Evolutionary conservation across 192 early-diverging fungal genomes (phyloP).

Genomic region (Chytriomyces sp.): DNA sequence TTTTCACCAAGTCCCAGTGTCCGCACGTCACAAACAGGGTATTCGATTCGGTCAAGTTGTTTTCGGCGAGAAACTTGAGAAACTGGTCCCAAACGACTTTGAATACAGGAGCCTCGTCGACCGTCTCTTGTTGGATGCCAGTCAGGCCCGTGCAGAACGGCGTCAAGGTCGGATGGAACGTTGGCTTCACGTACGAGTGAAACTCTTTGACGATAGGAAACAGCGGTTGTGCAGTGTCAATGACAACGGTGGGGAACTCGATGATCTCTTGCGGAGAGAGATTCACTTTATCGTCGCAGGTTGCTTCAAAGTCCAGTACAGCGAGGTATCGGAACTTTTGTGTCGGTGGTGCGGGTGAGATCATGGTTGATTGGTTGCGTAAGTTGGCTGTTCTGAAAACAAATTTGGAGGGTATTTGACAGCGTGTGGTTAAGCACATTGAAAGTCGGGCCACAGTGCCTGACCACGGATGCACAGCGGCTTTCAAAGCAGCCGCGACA

Average conservation of each 20-base stretch:
- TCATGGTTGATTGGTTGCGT: neutral
- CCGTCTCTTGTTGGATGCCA: constrained; percentile 69
- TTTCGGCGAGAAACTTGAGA: constrained; percentile 37
- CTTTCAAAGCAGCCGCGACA: too few relatives aligned
- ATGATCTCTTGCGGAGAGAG: constrained; percentile 73
- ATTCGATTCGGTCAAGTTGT: constrained; percentile 31
- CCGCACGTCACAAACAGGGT: constrained; percentile 50
- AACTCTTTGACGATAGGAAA: constrained; percentile 57
- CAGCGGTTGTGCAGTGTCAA: constrained; percentile 44
- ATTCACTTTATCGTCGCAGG: constrained; percentile 61
- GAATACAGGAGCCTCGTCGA: constrained; percentile 59
- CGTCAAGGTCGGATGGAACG: constrained; percentile 64
- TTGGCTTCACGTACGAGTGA: constrained; percentile 73
- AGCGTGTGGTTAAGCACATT: too few relatives aligned
- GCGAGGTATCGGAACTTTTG: neutral
- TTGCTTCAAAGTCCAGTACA: constrained; percentile 77
- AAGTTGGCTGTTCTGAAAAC: too few relatives aligned
- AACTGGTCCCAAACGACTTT: constrained; percentile 56
- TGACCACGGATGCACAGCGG: too few relatives aligned
- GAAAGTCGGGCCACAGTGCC: too few relatives aligned
- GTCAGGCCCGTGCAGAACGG: constrained; percentile 79
- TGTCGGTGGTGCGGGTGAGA: neutral
- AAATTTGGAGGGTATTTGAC: too few relatives aligned
- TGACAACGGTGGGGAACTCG: constrained; percentile 78
- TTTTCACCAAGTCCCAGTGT: constrained; percentile 54